phyloP scores from a whole-genome alignment of 768 basidiomycete species.

The Sporobolomyces roseus region DNA sequence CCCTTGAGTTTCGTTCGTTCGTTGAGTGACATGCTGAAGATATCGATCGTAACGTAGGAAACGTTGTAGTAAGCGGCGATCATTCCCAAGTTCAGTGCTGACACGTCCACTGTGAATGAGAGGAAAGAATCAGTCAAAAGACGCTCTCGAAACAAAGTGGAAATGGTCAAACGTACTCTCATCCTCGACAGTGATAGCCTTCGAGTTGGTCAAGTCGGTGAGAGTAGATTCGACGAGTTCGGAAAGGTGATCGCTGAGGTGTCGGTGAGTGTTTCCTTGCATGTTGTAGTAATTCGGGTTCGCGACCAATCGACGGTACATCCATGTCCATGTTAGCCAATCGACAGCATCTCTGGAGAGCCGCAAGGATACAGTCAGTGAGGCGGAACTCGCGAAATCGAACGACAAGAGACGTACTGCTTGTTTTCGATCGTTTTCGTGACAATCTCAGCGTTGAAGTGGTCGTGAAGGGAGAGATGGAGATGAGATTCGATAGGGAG shows the following conservation, averaged over 20 bases:
- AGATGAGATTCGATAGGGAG: constrained; percentile 94
- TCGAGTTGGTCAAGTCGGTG: constrained; percentile 84
- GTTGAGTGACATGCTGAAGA: constrained; percentile 89
- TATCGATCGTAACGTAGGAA: constrained; percentile 75
- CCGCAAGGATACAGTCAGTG: background rate
- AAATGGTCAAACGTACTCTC: constrained; percentile 34
- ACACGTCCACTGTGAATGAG: constrained; percentile 44
- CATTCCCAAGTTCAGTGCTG: constrained; percentile 91
- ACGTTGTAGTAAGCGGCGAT: constrained; percentile 96
- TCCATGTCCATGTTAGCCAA: constrained; percentile 86
- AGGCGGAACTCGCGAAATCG: background rate
- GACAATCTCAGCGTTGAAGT: constrained; percentile 96
- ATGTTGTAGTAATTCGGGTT: constrained; percentile 94
- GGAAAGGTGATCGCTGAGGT: constrained; percentile 90
- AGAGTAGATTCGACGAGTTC: constrained; percentile 92
- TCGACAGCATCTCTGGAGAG: constrained; percentile 56
- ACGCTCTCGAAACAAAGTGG: background rate
- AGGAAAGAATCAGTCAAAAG: constrained; percentile 47
- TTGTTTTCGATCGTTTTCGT: constrained; percentile 99
- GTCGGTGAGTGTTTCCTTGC: constrained; percentile 77
- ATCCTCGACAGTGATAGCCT: constrained; percentile 79
- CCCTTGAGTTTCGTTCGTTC: constrained; percentile 97
- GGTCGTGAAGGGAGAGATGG: constrained; percentile 85
- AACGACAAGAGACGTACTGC: constrained; percentile 59
- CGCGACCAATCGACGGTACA: constrained; percentile 95